A percentile compares a stretch with the other conserved stretches of the same genome.
phyloP scores from a whole-genome alignment of 345 rosid species.

The Eucalyptus grandis region DNA sequence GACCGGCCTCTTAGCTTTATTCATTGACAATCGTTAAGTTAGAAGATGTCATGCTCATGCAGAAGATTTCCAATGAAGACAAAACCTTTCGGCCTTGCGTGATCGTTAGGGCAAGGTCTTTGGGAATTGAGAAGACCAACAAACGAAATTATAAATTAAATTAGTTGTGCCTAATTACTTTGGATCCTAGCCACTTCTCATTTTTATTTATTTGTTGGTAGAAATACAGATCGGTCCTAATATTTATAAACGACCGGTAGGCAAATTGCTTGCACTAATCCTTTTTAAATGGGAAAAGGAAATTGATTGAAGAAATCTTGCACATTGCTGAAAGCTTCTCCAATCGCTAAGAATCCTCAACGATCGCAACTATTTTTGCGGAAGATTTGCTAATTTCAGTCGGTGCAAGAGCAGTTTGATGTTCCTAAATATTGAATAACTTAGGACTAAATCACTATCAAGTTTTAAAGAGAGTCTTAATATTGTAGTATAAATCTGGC shows the following conservation, averaged over 20 bases:
- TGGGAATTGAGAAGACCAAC: not conserved
- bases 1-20: too few relatives aligned
- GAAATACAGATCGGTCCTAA: not conserved
- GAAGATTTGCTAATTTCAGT: not conserved
- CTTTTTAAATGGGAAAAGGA: not conserved
- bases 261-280: not conserved
- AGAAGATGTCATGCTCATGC: not conserved
- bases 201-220: not conserved
- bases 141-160: not conserved
- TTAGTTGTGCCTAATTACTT: not conserved
- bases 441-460: not conserved
- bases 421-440: not conserved
- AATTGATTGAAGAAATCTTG: not conserved
- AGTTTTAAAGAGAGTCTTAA: not conserved
- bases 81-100: not conserved
- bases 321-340: not conserved
- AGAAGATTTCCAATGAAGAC: not conserved
- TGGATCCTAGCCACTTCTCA: not conserved
- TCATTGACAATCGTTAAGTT: too few relatives aligned
- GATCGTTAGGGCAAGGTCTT: not conserved
- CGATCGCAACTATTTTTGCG: not conserved
- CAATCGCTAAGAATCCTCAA: not conserved
- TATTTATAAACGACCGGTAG: not conserved
- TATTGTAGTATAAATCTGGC: not conserved
- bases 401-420: not conserved